Percentiles rank a stretch among this genome's conserved stretches.
phyloP scores from a whole-genome alignment of 768 basidiomycete species.

The Collybia mongolica region DNA sequence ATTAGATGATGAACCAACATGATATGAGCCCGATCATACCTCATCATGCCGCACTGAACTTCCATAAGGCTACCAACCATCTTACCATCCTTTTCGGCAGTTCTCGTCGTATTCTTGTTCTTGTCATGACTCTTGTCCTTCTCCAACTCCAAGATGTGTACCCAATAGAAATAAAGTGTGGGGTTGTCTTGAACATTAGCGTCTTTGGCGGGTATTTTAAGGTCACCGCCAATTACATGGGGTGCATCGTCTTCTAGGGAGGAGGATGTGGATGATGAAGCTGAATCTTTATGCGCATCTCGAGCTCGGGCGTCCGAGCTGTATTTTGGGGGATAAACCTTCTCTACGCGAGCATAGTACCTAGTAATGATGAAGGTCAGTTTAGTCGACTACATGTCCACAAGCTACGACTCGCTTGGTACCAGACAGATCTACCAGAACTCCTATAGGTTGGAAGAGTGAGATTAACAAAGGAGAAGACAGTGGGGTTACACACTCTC shows the following conservation, averaged over 20 bases:
- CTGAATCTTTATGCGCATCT: constrained; percentile 49
- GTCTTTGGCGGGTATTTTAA: constrained; percentile 73
- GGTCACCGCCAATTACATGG: constrained; percentile 77
- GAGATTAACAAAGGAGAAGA: constrained; percentile 13
- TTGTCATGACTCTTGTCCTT: constrained; percentile 67
- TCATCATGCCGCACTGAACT: constrained; percentile 77
- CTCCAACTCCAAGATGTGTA: constrained; percentile 79
- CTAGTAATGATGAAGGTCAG: constrained; percentile 38
- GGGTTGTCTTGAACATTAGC: constrained; percentile 76
- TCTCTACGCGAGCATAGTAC: constrained; percentile 79
- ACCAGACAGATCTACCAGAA: constrained; percentile 84
- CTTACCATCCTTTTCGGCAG: constrained; percentile 52
- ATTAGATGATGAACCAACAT: background rate
- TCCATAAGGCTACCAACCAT: constrained; percentile 81
- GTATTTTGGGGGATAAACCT: constrained; percentile 70
- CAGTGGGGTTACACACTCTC: constrained; percentile 66
- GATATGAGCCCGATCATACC: constrained; percentile 42
- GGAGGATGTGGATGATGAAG: constrained; percentile 32
- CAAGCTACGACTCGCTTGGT: constrained; percentile 61
- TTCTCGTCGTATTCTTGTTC: constrained; percentile 52
- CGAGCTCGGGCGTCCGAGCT: constrained; percentile 42
- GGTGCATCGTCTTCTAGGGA: constrained; percentile 47
- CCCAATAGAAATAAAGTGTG: constrained; percentile 80
- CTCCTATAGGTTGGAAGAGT: constrained; percentile 43
- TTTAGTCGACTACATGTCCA: constrained; percentile 3